Percentiles rank a stretch among this genome's conserved stretches.
Evolutionary conservation across 805 yeast species (phyloP).

Genomic region (Ogataea minuta): DNA sequence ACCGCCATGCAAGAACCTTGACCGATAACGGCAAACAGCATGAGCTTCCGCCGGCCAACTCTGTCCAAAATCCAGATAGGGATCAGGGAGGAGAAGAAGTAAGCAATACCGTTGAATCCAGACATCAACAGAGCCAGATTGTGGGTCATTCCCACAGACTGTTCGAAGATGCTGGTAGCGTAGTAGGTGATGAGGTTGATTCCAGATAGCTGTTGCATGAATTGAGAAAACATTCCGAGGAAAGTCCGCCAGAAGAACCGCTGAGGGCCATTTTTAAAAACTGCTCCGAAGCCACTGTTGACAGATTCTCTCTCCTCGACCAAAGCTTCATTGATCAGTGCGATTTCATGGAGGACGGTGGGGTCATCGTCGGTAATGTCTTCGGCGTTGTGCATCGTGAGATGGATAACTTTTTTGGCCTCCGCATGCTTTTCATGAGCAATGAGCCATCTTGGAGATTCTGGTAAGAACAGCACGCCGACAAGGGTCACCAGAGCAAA

Average conservation of each 20-base stretch:
- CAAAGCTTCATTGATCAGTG: slow-evolving; percentile 42
- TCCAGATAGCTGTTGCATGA: slow-evolving; percentile 72
- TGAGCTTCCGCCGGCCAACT: slow-evolving; percentile 62
- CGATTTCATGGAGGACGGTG: slow-evolving; percentile 34
- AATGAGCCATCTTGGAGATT: slow-evolving; percentile 66
- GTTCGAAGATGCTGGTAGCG: slow-evolving; percentile 58
- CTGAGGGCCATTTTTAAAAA: slow-evolving; percentile 37
- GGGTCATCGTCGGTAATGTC: slow-evolving; percentile 34
- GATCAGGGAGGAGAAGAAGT: slow-evolving; percentile 49
- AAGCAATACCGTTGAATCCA: slow-evolving; percentile 39
- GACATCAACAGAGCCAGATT: slow-evolving; percentile 39
- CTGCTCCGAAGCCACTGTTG: slow-evolving; percentile 48
- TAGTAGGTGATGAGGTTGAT: slow-evolving; percentile 71
- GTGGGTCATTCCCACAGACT: slow-evolving; percentile 47
- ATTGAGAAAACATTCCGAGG: slow-evolving; percentile 55
- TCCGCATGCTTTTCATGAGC: slow-evolving; percentile 50
- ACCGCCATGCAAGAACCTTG: slow-evolving; percentile 62
- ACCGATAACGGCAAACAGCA: slow-evolving; percentile 60
- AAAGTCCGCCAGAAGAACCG: slow-evolving; percentile 39
- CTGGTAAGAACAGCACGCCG: slow-evolving; percentile 65
- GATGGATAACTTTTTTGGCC: slow-evolving; percentile 44
- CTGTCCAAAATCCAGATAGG: slow-evolving; percentile 52
- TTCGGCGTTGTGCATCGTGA: slow-evolving; percentile 44
- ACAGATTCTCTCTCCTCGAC: slow-evolving; percentile 50
- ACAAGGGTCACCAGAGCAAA: slow-evolving; percentile 50